Base-by-base conservation (phyloP, 495 filamentous ascomycete species). In the Geopyxis carbonaria region DNA sequence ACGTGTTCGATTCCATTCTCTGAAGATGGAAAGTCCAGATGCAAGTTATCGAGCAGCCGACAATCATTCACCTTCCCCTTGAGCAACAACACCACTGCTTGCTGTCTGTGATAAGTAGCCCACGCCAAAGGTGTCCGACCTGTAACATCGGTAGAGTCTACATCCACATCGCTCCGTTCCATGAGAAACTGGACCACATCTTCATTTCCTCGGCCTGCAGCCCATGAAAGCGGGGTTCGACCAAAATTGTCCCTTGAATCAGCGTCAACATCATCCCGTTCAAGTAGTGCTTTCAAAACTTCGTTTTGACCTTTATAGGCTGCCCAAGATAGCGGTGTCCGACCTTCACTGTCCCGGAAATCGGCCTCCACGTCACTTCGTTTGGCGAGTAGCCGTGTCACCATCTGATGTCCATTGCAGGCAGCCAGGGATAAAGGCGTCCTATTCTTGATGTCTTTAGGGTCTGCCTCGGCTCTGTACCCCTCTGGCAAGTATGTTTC, bases 201-300 rank as follows among this genome's bases (percentile, higher is more conserved):
- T 22, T 56, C 43, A 38, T 66, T 51, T 7, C 62, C 64, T 11
- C 44, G 45, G 32, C 38, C 44, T 20, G 59, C 59, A 13, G 63
- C 64, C 44, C 38, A 58, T 6, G 49, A 59, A 20, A 68, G 48
- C 21, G 62, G 56, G 13, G 57, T 62, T 22, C 45, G 48, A 15
- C 45, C 41, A 32, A 46, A 1, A 1, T 15, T 45, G 15, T 63
- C 43, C 24, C 31, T 45, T 28, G 35, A 43, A 22, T 56, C 34
- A 8, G 36, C 30, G 5, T 42, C 25, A 9, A 53, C 45, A 13
- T 36, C 46, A 4, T 33, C 33, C 8, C 42, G 43, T 5, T 30
- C 39, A 15, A 59, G 32, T 3, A 62, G 29, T 2, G 57, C 29
- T 27, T 37, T 22, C 21, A 57, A 53, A 0, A 56, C 46, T 7